A percentile compares a stretch with the other conserved stretches of the same genome.
Evolutionary conservation across 1,139 yeast species (phyloP).

Genomic region (Hemisphaericaspora xylanilytica): DNA sequence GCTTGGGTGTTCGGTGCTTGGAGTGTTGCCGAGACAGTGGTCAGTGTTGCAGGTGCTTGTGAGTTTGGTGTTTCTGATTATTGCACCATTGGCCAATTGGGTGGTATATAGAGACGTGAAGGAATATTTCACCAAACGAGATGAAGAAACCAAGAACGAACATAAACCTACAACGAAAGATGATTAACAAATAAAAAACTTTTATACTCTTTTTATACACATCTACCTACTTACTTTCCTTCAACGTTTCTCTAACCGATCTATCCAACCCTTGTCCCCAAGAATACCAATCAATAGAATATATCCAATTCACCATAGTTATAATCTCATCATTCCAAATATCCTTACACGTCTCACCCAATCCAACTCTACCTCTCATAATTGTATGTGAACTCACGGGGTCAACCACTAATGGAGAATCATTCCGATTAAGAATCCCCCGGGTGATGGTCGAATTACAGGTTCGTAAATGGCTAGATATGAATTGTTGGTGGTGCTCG

Average conservation of each 20-base stretch:
- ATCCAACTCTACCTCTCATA: slow-evolving; percentile 22
- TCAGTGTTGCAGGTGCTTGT: slow-evolving; percentile 52
- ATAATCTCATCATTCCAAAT: slow-evolving; percentile 81
- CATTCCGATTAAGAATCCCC: slow-evolving; percentile 42
- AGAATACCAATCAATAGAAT: slow-evolving; percentile 52
- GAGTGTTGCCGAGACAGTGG: slow-evolving; percentile 65
- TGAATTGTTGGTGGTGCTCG: slow-evolving; percentile 44
- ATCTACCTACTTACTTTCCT: slow-evolving; percentile 20
- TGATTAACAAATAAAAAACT: no score
- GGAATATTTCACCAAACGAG: slow-evolving; percentile 13
- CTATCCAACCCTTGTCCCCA: slow-evolving; percentile 40
- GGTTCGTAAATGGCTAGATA: slow-evolving; percentile 47
- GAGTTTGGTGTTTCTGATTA: slow-evolving; percentile 50
- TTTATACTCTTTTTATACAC: background rate
- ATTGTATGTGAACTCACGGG: slow-evolving; percentile 37
- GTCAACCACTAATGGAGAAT: slow-evolving; percentile 31
- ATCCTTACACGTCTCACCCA: slow-evolving; percentile 68
- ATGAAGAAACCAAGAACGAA: slow-evolving; percentile 10
- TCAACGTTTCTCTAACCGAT: slow-evolving; percentile 23
- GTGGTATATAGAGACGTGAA: slow-evolving; percentile 56
- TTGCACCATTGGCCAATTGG: slow-evolving; percentile 63
- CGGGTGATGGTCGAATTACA: slow-evolving; percentile 51
- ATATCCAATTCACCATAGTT: slow-evolving; percentile 63
- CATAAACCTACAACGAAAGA: slow-evolving; percentile 2
- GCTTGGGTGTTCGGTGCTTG: slow-evolving; percentile 64